These are phyloP conservation scores for Stentor coeruleus DNA, from an alignment of 73 alveolate genomes.

Conservation along the genomic window DNA sequence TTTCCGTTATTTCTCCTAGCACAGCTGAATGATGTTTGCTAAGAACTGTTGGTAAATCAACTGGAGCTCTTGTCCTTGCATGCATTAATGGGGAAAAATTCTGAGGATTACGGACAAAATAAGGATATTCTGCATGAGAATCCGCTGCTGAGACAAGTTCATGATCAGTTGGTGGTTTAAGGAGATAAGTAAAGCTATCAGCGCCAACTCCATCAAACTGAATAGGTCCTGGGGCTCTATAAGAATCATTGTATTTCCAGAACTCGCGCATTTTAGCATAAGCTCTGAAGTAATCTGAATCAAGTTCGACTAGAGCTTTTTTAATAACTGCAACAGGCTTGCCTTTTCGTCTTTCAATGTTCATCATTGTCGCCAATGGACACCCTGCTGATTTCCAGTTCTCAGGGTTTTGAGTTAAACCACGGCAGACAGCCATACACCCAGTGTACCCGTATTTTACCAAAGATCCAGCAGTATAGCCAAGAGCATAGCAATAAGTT, in stretches of 20 bases:
- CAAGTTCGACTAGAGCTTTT: constrained; percentile 76
- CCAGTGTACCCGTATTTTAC: constrained; percentile 59
- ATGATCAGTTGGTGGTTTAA: neutral
- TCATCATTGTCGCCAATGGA: constrained; percentile 78
- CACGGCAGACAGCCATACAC: constrained; percentile 55
- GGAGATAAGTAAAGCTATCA: neutral
- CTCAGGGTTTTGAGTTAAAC: constrained; percentile 41
- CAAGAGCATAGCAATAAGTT: constrained; percentile 92
- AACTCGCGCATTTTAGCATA: constrained; percentile 36
- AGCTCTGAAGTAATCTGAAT: constrained; percentile 53
- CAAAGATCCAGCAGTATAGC: constrained; percentile 77
- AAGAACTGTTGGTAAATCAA: constrained; percentile 34
- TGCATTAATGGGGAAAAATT: neutral
- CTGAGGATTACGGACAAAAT: neutral
- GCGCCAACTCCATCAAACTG: constrained; percentile 62
- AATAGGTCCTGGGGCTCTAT: constrained; percentile 81
- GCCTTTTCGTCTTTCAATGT: constrained; percentile 86
- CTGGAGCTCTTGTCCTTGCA: constrained; percentile 9
- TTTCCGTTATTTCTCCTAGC: constrained; percentile 19
- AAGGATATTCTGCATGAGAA: neutral
- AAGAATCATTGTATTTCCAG: constrained; percentile 50
- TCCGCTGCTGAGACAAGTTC: neutral
- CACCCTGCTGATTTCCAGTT: constrained; percentile 80
- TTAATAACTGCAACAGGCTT: constrained; percentile 72
- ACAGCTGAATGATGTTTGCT: neutral